These are phyloP conservation scores for Astrephomene gubernaculifera DNA, from an alignment of 139 green algal species.

Conservation along the genomic window DNA sequence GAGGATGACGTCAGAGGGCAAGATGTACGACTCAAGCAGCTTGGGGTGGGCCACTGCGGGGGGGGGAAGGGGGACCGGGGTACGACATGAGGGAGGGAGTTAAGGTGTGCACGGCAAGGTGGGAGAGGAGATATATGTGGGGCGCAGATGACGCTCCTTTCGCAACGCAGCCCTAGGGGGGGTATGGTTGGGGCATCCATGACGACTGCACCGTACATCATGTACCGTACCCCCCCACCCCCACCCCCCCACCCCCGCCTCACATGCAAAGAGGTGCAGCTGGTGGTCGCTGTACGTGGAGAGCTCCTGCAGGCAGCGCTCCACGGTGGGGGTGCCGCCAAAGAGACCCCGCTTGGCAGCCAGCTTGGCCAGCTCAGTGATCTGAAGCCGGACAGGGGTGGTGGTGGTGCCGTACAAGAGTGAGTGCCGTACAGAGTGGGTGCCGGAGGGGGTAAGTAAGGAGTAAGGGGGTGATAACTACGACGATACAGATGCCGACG, in stretches of 20 bases:
- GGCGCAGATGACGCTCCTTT: too few species aligned
- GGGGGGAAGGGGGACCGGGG: background rate
- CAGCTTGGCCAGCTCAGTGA: constrained; percentile 69
- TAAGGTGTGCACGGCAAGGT: too few species aligned
- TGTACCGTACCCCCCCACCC: background rate
- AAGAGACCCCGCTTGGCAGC: constrained; percentile 66
- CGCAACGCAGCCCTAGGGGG: too few species aligned
- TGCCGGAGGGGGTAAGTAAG: too few species aligned
- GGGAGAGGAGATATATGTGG: too few species aligned
- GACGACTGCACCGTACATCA: background rate
- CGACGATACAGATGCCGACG: too few species aligned
- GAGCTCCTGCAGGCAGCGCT: constrained; percentile 76
- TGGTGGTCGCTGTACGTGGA: constrained; percentile 81
- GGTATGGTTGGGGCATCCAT: too few species aligned
- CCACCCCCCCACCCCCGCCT: background rate
- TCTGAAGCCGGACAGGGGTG: background rate
- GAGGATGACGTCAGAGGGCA: constrained; percentile 59
- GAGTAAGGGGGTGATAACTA: too few species aligned
- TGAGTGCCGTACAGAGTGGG: too few species aligned
- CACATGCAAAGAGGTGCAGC: constrained; percentile 80
- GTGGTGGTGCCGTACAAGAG: too few species aligned
- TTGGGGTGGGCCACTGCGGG: constrained; percentile 38
- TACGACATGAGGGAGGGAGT: too few species aligned
- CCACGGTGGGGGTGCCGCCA: constrained; percentile 67
- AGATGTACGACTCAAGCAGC: constrained; percentile 53